These are phyloP conservation scores for Wallacemonas rigidus DNA, from an alignment of 208 protist species.

Conservation along the genomic window DNA sequence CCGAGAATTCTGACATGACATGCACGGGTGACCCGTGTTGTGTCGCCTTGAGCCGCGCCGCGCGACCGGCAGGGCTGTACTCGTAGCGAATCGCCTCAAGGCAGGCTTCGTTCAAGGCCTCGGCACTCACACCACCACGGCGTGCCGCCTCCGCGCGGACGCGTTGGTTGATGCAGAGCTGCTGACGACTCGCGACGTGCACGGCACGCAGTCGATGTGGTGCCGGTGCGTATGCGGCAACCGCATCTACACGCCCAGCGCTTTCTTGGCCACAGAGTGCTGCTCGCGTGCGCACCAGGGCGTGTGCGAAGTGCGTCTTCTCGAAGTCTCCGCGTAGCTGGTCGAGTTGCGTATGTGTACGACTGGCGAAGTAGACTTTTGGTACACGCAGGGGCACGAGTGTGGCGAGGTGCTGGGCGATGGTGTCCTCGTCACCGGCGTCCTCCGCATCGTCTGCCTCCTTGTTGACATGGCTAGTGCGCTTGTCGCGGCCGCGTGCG, in stretches of 20 bases:
- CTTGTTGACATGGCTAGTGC: background rate
- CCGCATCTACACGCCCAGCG: no score
- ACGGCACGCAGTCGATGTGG: conserved; percentile 53
- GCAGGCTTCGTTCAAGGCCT: conserved; percentile 94
- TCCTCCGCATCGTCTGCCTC: conserved; percentile 15
- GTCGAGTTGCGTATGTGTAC: conserved; percentile 95
- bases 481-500: background rate
- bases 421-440: conserved; percentile 26
- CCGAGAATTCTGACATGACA: background rate
- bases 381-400: conserved; percentile 57
- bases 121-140: conserved; percentile 23
- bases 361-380: conserved; percentile 93
- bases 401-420: conserved; percentile 21
- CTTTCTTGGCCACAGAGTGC: no score
- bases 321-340: conserved; percentile 93
- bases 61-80: conserved; percentile 43
- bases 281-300: conserved; percentile 28
- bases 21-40: no score
- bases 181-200: conserved; percentile 89
- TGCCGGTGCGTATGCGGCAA: background rate
- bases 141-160: conserved; percentile 34
- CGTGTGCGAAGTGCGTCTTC: conserved; percentile 71
- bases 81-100: conserved; percentile 86
- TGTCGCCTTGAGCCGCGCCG: conserved; percentile 22
- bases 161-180: conserved; percentile 89